phyloP scores from a whole-genome alignment of 805 yeast species.

The Lipomyces yamadae region DNA sequence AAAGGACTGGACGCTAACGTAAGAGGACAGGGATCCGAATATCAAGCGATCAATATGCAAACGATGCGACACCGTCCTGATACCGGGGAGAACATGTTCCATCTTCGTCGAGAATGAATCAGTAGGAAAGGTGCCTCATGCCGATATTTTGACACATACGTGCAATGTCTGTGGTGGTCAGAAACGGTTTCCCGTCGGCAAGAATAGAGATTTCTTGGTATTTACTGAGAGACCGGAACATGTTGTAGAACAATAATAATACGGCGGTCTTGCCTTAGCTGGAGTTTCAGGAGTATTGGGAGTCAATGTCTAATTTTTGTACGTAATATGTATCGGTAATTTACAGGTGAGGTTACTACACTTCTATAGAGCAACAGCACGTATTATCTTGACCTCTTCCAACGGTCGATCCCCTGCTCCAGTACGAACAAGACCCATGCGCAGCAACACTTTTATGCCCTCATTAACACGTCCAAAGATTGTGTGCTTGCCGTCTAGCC shows the following conservation, averaged over 20 bases:
- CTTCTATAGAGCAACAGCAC: conserved; percentile 30
- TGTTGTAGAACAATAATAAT: conserved; percentile 8
- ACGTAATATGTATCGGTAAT: background rate
- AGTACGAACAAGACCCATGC: conserved; percentile 63
- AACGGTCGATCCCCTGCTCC: conserved; percentile 51
- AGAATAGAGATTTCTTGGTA: conserved; percentile 18
- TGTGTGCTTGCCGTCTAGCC: conserved; percentile 74
- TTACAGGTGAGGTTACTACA: background rate
- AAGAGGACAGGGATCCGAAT: conserved; percentile 30
- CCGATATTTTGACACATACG: conserved; percentile 50
- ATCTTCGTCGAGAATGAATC: conserved; percentile 52
- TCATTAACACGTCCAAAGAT: conserved; percentile 70
- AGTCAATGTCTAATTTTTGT: conserved; percentile 1
- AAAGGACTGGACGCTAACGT: background rate
- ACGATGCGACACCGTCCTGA: conserved; percentile 56
- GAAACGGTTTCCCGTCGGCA: conserved; percentile 37
- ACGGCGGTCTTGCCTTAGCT: background rate
- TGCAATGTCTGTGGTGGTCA: conserved; percentile 33
- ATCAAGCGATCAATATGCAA: conserved; percentile 71
- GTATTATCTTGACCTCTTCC: conserved; percentile 50
- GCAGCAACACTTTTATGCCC: conserved; percentile 53
- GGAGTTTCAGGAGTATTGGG: background rate
- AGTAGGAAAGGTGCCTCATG: conserved; percentile 44
- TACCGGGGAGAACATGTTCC: conserved; percentile 55
- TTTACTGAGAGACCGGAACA: conserved; percentile 26